A percentile compares a stretch with the other conserved stretches of the same genome.
Conservation (phyloP, 805 yeast genomes). For the Tanozyma kutaoensis region DNA sequence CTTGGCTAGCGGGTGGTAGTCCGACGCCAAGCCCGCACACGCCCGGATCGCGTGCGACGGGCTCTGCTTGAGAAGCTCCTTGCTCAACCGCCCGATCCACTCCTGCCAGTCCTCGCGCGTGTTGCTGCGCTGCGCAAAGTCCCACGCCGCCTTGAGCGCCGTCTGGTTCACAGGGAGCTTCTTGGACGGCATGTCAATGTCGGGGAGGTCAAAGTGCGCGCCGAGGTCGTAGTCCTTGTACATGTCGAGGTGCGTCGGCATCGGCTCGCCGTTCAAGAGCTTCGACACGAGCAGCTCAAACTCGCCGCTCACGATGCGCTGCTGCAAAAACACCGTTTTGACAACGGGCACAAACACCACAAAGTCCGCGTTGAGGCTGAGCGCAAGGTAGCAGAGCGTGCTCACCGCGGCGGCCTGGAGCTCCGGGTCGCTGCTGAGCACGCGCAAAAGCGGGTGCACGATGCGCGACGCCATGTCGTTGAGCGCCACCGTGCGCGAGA, state of each 20-base stretch:
- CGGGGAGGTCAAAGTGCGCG: constrained; percentile 35
- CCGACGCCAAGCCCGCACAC: constrained; percentile 79
- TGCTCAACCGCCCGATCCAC: constrained; percentile 82
- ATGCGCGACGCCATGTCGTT: constrained; percentile 86
- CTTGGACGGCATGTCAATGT: constrained; percentile 55
- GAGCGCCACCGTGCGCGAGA: constrained; percentile 59
- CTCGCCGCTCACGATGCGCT: constrained; percentile 53
- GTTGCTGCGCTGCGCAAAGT: constrained; percentile 63
- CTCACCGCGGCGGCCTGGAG: constrained; percentile 56
- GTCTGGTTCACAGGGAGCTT: constrained; percentile 60
- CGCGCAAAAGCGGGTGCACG: constrained; percentile 72
- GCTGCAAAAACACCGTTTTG: constrained; percentile 47
- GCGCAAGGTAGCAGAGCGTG: constrained; percentile 60
- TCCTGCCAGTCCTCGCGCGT: constrained; percentile 97
- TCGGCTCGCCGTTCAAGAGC: constrained; percentile 69
- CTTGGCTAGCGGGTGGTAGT: constrained; percentile 76
- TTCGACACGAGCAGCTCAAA: constrained; percentile 77
- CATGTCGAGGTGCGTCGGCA: constrained; percentile 63
- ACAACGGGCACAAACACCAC: constrained; percentile 78
- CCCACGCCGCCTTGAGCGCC: constrained; percentile 77
- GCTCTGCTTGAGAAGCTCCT: constrained; percentile 78
- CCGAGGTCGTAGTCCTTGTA: constrained; percentile 43
- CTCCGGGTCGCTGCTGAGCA: constrained; percentile 46
- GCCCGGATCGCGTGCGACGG: constrained; percentile 93
- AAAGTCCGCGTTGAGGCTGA: constrained; percentile 78